Conservation (phyloP, 208 protist genomes). For the Trypanosoma grayi region DNA sequence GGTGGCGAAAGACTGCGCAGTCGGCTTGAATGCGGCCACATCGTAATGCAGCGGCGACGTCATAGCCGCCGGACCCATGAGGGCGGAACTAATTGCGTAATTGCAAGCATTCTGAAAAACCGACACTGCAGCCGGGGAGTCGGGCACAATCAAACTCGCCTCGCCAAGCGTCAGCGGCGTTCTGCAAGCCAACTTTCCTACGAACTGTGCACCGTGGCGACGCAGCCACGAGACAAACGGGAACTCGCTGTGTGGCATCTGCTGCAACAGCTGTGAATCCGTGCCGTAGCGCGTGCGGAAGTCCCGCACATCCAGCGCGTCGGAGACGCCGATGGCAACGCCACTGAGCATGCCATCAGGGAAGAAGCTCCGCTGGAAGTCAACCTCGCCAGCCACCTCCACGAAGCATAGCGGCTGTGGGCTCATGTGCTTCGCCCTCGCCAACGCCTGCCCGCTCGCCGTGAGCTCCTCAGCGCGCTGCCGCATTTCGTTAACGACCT, state of each 20-base stretch:
- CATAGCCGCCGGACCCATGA: slow-evolving; percentile 64
- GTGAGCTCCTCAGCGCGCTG: slow-evolving; percentile 56
- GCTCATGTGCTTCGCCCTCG: slow-evolving; percentile 22
- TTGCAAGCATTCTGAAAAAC: slow-evolving; percentile 59
- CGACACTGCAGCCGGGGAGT: slow-evolving; percentile 49
- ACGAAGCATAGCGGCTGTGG: slow-evolving; percentile 48
- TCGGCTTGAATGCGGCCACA: slow-evolving; percentile 86
- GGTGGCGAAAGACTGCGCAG: slow-evolving; percentile 80
- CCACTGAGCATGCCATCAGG: slow-evolving; percentile 66
- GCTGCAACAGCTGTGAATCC: slow-evolving; percentile 55
- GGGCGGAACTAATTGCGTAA: slow-evolving; percentile 72
- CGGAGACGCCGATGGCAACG: slow-evolving; percentile 73
- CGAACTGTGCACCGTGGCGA: slow-evolving; percentile 65
- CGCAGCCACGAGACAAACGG: slow-evolving; percentile 83
- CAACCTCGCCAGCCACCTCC: slow-evolving; percentile 51
- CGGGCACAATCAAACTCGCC: slow-evolving; percentile 48
- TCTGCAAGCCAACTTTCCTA: slow-evolving; percentile 70
- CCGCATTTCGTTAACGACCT: slow-evolving; percentile 52
- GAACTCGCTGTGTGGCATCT: slow-evolving; percentile 55
- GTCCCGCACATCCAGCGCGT: slow-evolving; percentile 67
- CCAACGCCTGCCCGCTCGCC: slow-evolving; percentile 25
- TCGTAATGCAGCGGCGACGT: slow-evolving; percentile 60
- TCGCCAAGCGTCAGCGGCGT: slow-evolving; percentile 72
- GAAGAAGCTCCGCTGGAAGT: slow-evolving; percentile 52
- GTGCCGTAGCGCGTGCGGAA: slow-evolving; percentile 67